A percentile compares a stretch with the other conserved stretches of the same genome.
These are phyloP conservation scores for Pleomassaria siparia DNA, from an alignment of 2,329 filamentous ascomycete species.

Conservation along the genomic window DNA sequence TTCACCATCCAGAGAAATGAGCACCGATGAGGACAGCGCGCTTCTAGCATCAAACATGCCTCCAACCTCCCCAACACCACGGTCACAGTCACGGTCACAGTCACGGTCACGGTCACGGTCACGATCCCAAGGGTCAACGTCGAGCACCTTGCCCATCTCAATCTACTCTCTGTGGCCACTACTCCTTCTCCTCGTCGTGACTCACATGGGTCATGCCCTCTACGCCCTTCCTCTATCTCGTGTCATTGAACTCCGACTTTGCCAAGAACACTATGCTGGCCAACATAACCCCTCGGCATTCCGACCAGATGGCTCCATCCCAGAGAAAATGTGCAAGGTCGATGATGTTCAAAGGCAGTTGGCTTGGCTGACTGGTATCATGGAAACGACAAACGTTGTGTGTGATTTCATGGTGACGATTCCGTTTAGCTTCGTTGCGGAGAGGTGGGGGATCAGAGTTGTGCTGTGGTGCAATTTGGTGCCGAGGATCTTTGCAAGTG, in stretches of 20 bases:
- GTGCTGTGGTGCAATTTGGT: slow-evolving; percentile 39
- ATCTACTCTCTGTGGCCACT: slow-evolving; percentile 28
- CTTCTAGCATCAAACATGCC: not conserved
- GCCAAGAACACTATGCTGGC: slow-evolving; percentile 54
- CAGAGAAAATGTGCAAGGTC: slow-evolving; percentile 58
- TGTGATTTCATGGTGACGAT: slow-evolving; percentile 41
- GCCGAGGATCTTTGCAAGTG: slow-evolving; percentile 30
- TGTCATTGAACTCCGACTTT: slow-evolving; percentile 43
- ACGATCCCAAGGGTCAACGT: slow-evolving; percentile 3
- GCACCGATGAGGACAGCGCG: not conserved
- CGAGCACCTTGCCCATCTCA: not conserved
- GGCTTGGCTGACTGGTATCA: slow-evolving; percentile 55
- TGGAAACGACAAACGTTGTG: slow-evolving; percentile 40
- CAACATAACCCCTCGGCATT: slow-evolving; percentile 43
- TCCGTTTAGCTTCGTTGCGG: slow-evolving; percentile 38
- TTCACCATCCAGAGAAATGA: slow-evolving; percentile 2
- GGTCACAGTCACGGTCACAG: slow-evolving; percentile 31
- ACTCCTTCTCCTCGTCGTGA: slow-evolving; percentile 33
- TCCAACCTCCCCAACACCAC: slow-evolving; percentile 31
- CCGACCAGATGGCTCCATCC: slow-evolving; percentile 43
- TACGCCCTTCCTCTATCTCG: slow-evolving; percentile 43
- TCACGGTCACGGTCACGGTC: no score
- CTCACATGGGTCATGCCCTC: slow-evolving; percentile 35
- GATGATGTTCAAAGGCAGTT: slow-evolving; percentile 54
- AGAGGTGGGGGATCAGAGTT: slow-evolving; percentile 28